Evolutionary conservation across 805 yeast species (phyloP).

Genomic region (Myxozyma geophila): DNA sequence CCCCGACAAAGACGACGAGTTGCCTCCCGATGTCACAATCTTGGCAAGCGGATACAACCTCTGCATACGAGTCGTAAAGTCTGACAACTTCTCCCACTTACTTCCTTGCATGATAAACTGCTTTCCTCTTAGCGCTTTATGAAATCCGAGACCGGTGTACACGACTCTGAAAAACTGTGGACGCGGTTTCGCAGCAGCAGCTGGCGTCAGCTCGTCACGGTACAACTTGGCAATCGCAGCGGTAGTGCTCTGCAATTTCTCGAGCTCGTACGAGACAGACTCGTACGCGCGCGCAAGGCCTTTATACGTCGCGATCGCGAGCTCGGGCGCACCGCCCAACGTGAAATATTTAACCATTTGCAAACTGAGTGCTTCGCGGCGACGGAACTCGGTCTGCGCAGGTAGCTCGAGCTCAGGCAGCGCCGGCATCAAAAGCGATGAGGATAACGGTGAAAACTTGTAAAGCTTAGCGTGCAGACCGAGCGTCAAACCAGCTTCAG

Average conservation of each 20-base stretch:
- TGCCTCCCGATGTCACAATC: constrained; percentile 57
- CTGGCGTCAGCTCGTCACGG: constrained; percentile 69
- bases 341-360: constrained; percentile 71
- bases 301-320: constrained; percentile 77
- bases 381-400: constrained; percentile 76
- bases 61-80: constrained; percentile 76
- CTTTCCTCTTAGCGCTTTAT: constrained; percentile 71
- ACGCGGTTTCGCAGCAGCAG: constrained; percentile 48
- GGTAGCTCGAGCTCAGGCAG: constrained; percentile 73
- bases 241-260: constrained; percentile 74
- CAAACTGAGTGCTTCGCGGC: constrained; percentile 74
- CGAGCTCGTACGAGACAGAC: constrained; percentile 71
- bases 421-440: constrained; percentile 52
- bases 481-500: constrained; percentile 83
- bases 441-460: constrained; percentile 59
- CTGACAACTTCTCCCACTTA: constrained; percentile 84
- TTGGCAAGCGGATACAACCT: constrained; percentile 82
- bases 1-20: constrained; percentile 26
- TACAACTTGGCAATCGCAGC: constrained; percentile 70
- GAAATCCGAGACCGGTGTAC: constrained; percentile 85
- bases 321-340: constrained; percentile 74
- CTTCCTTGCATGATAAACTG: constrained; percentile 83
- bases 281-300: constrained; percentile 78
- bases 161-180: constrained; percentile 81
- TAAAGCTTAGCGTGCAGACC: constrained; percentile 78